These are phyloP conservation scores for Plasmodium vinckei DNA, from an alignment of 169 alveolate species.

Conservation along the genomic window DNA sequence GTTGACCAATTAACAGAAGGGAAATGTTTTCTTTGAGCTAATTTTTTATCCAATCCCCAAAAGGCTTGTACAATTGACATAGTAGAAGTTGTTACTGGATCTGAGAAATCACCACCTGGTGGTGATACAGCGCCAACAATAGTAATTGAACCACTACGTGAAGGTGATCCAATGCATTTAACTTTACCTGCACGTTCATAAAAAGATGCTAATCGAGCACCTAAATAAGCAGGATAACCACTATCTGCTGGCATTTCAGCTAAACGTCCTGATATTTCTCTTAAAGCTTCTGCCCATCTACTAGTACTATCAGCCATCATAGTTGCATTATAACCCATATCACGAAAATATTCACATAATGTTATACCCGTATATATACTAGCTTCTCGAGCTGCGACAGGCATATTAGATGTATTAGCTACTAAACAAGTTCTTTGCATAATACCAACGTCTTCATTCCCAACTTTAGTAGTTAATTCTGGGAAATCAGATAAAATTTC, in stretches of 20 bases:
- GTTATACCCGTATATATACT: constrained; percentile 99
- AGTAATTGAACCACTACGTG: constrained; percentile 98
- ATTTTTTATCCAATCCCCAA: constrained; percentile 99
- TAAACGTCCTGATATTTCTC: constrained; percentile 99
- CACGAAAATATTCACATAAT: constrained; percentile 99
- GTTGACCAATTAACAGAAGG: constrained; percentile 99
- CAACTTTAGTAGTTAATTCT: constrained; percentile 93
- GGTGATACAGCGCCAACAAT: constrained; percentile 99
- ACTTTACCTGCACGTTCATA: constrained; percentile 99
- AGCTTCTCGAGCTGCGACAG: constrained; percentile 99
- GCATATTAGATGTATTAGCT: constrained; percentile 99
- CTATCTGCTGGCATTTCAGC: constrained; percentile 99
- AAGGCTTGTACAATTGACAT: constrained; percentile 98
- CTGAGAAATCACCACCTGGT: constrained; percentile 99
- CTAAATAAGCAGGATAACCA: constrained; percentile 99
- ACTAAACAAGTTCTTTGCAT: constrained; percentile 99
- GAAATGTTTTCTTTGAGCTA: constrained; percentile 99
- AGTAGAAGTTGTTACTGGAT: constrained; percentile 99
- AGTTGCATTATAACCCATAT: constrained; percentile 98
- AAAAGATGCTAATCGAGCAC: constrained; percentile 98
- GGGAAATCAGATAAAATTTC: constrained; percentile 99
- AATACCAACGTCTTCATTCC: constrained; percentile 93
- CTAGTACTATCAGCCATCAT: constrained; percentile 99
- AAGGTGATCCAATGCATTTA: constrained; percentile 97
- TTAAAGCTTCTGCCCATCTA: constrained; percentile 99